Evolutionary conservation across 441 rosid genomes (phyloP), one percentile per base, ranked within the genome.

Genomic region (Erodium trifolium): DNA sequence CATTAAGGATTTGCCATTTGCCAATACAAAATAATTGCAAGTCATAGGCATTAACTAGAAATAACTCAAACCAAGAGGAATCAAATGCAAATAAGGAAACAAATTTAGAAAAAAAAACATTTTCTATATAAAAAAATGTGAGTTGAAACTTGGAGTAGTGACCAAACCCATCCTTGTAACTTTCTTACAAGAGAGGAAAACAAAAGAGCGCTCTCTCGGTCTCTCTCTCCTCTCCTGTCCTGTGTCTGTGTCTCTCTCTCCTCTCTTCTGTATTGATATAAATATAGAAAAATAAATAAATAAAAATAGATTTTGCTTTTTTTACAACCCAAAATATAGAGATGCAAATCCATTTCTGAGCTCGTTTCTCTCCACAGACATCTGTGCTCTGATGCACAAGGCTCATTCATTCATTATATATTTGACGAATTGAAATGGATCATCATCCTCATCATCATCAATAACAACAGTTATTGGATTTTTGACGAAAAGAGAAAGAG

Each of bases 301-400:
- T n/a, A 41, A 41, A 41, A 23, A 23, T 23, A 23, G 27, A 23
- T 23, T 23, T 23, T 23, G 27, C 27, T 23, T 23, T 23, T 23
- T 41, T n/a, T 51, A n/a, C 17, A 13, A 51, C 59, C 59, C 16
- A 16, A n/a, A 51, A 51, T n/a, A n/a, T 51, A 5, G 17, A 41
- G 69, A 65, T 76, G 72, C 62, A 34, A 73, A 53, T 45, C 75
- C 70, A 69, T 71, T 68, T 67, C 71, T 71, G 59, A 29, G 49
- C 68, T 14, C 63, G 14, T 29, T 11, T 17, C 14, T 31, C 2
- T 49, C 5, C 49, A 35, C 66, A 49, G 39, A 51, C 65, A 34
- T 29, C 70, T 66, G 23, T 73, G 45, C 68, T 74, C 67, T 70
- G 62, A 73, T 71, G 16, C 68, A 75, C 75, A 78, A 79, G 73